Conservation (phyloP, 164 flowering plant species). For the Vitis vinifera region DNA sequence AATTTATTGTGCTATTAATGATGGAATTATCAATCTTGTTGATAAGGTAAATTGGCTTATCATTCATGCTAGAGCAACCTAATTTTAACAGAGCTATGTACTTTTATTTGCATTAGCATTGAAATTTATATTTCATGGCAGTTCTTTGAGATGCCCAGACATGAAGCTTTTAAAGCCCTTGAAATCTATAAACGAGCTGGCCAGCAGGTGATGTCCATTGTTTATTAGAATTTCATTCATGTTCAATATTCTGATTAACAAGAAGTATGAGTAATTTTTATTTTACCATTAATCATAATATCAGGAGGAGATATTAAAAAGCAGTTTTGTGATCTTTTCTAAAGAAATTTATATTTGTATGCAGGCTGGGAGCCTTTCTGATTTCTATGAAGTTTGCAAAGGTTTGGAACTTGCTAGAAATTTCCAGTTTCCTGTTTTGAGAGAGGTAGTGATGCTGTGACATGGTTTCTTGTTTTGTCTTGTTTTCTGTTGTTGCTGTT, state of each 20-base stretch:
- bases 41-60: slow-evolving; percentile 67
- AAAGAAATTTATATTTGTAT: slow-evolving; percentile 6
- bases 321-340: not conserved
- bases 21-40: slow-evolving; percentile 96
- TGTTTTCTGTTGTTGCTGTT: not conserved
- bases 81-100: not conserved
- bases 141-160: slow-evolving; percentile 99
- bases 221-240: not conserved
- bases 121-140: slow-evolving; percentile 34
- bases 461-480: not conserved
- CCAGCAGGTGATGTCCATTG: slow-evolving; percentile 65
- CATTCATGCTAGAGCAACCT: not conserved
- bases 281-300: not conserved
- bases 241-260: too few relatives aligned
- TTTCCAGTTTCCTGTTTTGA: slow-evolving; percentile 91
- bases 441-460: slow-evolving; percentile 58
- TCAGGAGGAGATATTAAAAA: not conserved
- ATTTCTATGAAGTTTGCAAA: slow-evolving; percentile 89
- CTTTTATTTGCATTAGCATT: not conserved
- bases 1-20: slow-evolving; percentile 94
- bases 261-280: not conserved
- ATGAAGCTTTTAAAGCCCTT: slow-evolving; percentile 96
- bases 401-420: slow-evolving; percentile 98
- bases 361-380: slow-evolving; percentile 91
- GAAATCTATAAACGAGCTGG: slow-evolving; percentile 95